phyloP scores from a whole-genome alignment of 78 protist genomes.

The Anaeramoeba ignava region DNA sequence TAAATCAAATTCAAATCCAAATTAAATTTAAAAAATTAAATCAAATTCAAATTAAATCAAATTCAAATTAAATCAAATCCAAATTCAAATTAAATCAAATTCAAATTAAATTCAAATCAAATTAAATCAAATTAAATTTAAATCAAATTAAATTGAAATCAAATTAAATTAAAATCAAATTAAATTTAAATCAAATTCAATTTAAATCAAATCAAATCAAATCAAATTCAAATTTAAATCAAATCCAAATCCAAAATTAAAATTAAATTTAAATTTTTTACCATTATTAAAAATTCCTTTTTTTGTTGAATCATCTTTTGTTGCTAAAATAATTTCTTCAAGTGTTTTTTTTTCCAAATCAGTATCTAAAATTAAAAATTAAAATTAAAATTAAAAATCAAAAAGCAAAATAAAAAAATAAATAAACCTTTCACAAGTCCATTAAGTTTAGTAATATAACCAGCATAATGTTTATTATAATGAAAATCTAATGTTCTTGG shows the following conservation, averaged over 20 bases:
- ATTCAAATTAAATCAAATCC: too few species aligned
- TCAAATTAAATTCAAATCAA: too few species aligned
- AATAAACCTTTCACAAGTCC: background rate
- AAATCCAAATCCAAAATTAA: background rate
- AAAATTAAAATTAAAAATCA: background rate
- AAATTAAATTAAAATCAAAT: background rate
- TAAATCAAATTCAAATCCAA: too few species aligned
- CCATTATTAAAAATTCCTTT: background rate
- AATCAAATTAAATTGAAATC: background rate
- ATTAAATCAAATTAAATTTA: too few species aligned
- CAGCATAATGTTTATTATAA: background rate
- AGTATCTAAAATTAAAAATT: background rate
- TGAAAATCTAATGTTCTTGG: background rate
- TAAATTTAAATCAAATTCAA: background rate
- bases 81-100: too few species aligned
- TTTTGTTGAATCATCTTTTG: background rate
- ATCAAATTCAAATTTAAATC: background rate
- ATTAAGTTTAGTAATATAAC: background rate
- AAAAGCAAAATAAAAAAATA: background rate
- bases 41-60: too few species aligned
- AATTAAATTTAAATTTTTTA: background rate
- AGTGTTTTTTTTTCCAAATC: background rate
- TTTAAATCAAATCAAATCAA: background rate
- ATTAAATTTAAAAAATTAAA: too few species aligned
- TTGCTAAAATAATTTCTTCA: background rate